Evolutionary conservation across 441 rosid species (phyloP).

Genomic region (Jatropha podagrica): DNA sequence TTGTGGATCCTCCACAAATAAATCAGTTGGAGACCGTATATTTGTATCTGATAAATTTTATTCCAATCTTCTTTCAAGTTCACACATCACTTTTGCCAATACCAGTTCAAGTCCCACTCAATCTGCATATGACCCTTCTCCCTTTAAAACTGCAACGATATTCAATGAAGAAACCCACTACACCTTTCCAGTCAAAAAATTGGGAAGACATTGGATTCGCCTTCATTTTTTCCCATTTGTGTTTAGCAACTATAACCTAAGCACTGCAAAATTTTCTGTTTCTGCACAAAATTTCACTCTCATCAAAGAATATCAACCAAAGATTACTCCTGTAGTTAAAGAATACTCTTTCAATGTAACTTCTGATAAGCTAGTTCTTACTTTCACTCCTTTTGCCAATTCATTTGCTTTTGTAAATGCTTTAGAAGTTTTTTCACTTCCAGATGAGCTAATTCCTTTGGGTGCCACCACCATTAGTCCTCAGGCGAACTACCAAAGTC

Average conservation of each 20-base stretch:
- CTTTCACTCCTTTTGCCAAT: conserved; percentile 43
- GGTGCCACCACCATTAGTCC: conserved; percentile 36
- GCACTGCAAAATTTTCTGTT: conserved; percentile 66
- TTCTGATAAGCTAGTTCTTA: conserved; percentile 39
- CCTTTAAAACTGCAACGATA: conserved; percentile 59
- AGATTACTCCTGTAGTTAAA: conserved; percentile 34
- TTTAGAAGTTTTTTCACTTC: conserved; percentile 69
- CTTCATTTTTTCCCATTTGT: conserved; percentile 68
- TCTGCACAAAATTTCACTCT: conserved; percentile 67
- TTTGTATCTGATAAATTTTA: conserved; percentile 51
- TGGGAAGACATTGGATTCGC: conserved; percentile 68
- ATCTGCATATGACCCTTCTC: conserved; percentile 36
- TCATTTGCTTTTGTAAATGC: conserved; percentile 79
- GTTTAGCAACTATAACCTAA: conserved; percentile 39
- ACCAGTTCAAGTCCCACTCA: conserved; percentile 32
- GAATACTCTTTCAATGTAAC: conserved; percentile 62
- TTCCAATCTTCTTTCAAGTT: conserved; percentile 34
- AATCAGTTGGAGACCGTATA: conserved; percentile 39
- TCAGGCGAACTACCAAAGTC: conserved; percentile 25
- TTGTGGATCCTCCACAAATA: conserved; percentile 64
- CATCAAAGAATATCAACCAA: conserved; percentile 43
- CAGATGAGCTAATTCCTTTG: conserved; percentile 52
- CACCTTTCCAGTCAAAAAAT: conserved; percentile 46
- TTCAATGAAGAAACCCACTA: conserved; percentile 43
- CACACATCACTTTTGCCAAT: conserved; percentile 24